Evolutionary conservation across 768 basidiomycete species (phyloP), one percentile per base, ranked within the genome.

Genomic region (Mycena amicta): DNA sequence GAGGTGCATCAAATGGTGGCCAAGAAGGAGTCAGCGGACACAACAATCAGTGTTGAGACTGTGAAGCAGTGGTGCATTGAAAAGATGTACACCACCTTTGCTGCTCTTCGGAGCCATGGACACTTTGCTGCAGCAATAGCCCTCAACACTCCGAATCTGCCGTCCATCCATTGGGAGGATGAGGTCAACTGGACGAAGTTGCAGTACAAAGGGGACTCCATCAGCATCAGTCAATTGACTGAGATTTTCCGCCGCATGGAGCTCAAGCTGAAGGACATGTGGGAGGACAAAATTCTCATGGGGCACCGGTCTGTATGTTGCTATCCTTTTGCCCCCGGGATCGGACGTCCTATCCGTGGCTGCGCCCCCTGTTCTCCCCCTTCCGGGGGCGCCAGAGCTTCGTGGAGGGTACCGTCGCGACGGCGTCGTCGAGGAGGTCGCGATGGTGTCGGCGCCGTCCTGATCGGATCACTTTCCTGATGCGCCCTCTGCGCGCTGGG

Each of bases 261-360:
- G 39, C 39, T 57, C 2, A 11, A 29, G 30, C 28, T 62, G 8
- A 33, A 57, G 3, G 26, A 57, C 2, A 1, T 66, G 1, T 68
- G 68, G 66, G 60, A 72, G 13, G 26, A 66, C 1, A 58, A 60
- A 2, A 31, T 75, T 0, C 5, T 71, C 1, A 15, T 65, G 0
- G n/a, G 63, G 62, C 0, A 23, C 64, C 0, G 15, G 40, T 0
- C 11, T 73, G 0, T 22, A 52, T 0, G 55, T 62, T 2, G 5
- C 61, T 12, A n/a, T n/a, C n/a, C n/a, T n/a, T n/a, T n/a, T n/a
- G n/a, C n/a, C n/a, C n/a, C n/a, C n/a, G n/a, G n/a, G n/a, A n/a
- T n/a, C n/a, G n/a, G n/a, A n/a, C n/a, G n/a, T n/a, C n/a, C n/a
- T n/a, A n/a, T n/a, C n/a, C n/a, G n/a, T n/a, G n/a, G n/a, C n/a